These are phyloP conservation scores for Neurospora sp. DNA, from an alignment of 495 filamentous ascomycete genomes.

Conservation along the genomic window DNA sequence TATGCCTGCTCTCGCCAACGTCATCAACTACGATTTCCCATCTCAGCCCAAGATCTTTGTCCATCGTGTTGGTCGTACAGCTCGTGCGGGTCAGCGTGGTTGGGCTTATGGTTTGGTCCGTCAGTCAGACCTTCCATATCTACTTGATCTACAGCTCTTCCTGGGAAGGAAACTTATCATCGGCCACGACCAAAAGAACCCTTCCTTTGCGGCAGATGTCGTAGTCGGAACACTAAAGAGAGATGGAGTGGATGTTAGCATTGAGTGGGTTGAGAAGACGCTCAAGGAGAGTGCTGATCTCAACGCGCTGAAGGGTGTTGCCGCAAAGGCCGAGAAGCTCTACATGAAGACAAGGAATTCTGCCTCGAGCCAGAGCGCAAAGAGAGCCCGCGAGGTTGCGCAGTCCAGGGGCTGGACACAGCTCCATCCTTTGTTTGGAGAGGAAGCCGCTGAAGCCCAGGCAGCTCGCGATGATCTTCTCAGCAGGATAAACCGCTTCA, in stretches of 20 bases:
- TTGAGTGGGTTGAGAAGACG: conserved; percentile 71
- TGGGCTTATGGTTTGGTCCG: conserved; percentile 92
- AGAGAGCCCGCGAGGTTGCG: conserved; percentile 67
- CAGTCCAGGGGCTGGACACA: conserved; percentile 56
- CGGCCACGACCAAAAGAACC: conserved; percentile 44
- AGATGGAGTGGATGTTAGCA: conserved; percentile 57
- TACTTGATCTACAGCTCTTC: conserved; percentile 93
- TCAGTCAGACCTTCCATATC: conserved; percentile 76
- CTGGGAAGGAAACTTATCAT: conserved; percentile 69
- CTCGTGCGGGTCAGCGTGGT: conserved; percentile 79
- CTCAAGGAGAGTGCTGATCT: conserved; percentile 69
- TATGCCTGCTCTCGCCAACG: conserved; percentile 90
- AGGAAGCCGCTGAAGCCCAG: conserved; percentile 51
- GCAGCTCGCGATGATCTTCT: conserved; percentile 74
- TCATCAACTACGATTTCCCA: conserved; percentile 98
- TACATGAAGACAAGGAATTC: conserved; percentile 84
- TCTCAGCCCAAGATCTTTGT: conserved; percentile 95
- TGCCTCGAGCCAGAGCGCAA: conserved; percentile 78
- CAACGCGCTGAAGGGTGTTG: conserved; percentile 54
- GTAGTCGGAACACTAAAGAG: conserved; percentile 64
- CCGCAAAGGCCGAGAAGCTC: conserved; percentile 82
- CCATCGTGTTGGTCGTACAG: conserved; percentile 91
- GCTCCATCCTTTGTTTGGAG: conserved; percentile 67
- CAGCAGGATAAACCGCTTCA: conserved; percentile 70
- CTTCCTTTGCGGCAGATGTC: conserved; percentile 70